Evolutionary conservation across 1,284 basidiomycete genomes (phyloP).

Genomic region (Agaricales sp.): DNA sequence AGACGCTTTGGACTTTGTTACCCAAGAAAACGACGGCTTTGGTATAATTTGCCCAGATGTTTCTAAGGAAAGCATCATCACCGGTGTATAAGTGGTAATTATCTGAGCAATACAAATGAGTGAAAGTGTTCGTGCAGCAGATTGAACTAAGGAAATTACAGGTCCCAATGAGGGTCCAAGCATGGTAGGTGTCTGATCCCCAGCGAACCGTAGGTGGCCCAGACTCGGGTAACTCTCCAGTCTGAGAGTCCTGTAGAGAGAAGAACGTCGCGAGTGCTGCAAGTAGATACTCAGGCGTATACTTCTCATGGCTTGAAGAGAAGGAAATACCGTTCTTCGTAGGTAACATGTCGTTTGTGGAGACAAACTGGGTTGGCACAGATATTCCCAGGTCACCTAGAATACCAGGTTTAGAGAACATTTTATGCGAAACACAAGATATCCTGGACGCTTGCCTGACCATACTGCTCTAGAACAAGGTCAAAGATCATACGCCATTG

Average conservation of each 20-base stretch:
- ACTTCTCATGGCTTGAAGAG: too few species aligned
- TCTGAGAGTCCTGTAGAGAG: constrained; percentile 34
- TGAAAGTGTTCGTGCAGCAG: too few species aligned
- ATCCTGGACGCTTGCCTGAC: too few species aligned
- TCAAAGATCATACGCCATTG: too few species aligned
- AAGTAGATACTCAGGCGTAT: too few species aligned
- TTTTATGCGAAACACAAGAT: too few species aligned
- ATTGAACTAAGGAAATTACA: constrained; percentile 23
- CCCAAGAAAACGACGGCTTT: constrained; percentile 34
- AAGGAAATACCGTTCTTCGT: constrained; percentile 32
- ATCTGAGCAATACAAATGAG: too few species aligned
- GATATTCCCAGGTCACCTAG: constrained; percentile 62
- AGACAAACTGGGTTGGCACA: constrained; percentile 50
- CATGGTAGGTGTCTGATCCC: constrained; percentile 38
- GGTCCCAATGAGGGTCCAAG: constrained; percentile 37
- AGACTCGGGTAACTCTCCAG: constrained; percentile 47
- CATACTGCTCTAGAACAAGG: neutral
- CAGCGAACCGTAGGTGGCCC: constrained; percentile 45
- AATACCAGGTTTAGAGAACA: too few species aligned
- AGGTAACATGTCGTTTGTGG: constrained; percentile 45
- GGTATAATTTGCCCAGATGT: constrained; percentile 35
- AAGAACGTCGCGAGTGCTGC: constrained; percentile 54
- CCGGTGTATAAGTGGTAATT: constrained; percentile 37
- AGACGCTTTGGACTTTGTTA: constrained; percentile 29
- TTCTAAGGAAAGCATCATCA: constrained; percentile 29